phyloP scores from a whole-genome alignment of 176 grass and related monocot genomes.

The Alloteropsis semialata region DNA sequence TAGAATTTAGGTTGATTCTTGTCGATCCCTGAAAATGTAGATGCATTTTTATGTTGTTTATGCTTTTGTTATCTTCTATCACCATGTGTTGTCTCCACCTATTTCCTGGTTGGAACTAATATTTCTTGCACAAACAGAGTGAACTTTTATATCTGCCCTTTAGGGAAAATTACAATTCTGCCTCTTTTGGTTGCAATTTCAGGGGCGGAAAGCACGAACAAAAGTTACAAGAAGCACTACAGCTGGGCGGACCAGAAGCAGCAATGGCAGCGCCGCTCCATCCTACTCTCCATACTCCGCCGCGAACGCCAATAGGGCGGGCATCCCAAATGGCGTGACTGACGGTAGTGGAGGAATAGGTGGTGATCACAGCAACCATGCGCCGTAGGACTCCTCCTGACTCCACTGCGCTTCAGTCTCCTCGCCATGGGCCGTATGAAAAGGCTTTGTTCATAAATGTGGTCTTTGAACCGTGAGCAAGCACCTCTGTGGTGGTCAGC shows the following conservation, averaged over 20 bases:
- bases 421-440: not conserved
- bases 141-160: not conserved
- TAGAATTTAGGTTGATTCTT: too few relatives aligned
- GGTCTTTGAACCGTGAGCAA: not conserved
- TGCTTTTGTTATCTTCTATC: not conserved
- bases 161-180: not conserved
- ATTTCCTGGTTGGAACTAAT: not conserved
- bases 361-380: constrained; percentile 51
- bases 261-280: constrained; percentile 43
- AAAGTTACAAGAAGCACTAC: constrained; percentile 79
- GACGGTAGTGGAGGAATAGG: not conserved
- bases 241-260: constrained; percentile 56
- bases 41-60: not conserved
- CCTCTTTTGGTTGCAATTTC: constrained; percentile 13
- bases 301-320: constrained; percentile 1
- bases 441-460: not conserved
- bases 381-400: constrained; percentile 45
- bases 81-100: constrained; percentile 1
- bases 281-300: constrained; percentile 58
- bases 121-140: not conserved
- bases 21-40: too few relatives aligned
- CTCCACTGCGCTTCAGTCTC: not conserved
- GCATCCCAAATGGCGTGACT: constrained; percentile 44
- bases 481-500: not conserved
- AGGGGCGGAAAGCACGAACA: constrained; percentile 77